These are phyloP conservation scores for Scolecobasidium constrictum DNA, from an alignment of 2,329 filamentous ascomycete genomes.

Conservation along the genomic window DNA sequence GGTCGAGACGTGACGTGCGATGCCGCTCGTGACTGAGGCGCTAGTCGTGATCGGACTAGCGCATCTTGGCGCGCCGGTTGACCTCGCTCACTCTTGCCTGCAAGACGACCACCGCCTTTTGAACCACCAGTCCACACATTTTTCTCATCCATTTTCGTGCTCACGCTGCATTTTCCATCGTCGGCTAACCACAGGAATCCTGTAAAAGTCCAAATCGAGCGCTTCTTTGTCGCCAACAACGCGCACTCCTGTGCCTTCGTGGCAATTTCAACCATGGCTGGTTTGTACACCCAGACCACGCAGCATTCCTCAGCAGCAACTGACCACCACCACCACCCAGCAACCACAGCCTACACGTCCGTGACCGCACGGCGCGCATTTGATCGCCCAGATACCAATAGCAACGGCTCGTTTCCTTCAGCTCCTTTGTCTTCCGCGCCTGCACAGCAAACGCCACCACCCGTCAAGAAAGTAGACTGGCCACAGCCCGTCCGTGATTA, in stretches of 20 bases:
- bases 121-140: too few species aligned
- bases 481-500: slow-evolving; percentile 65
- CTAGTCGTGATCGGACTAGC: too few species aligned
- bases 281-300: slow-evolving; percentile 3
- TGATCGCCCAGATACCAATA: slow-evolving; percentile 15
- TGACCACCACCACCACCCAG: not conserved
- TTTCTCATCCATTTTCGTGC: not conserved
- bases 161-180: not conserved
- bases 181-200: not conserved
- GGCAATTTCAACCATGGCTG: slow-evolving; percentile 4
- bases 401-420: slow-evolving; percentile 3
- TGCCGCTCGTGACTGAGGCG: too few species aligned
- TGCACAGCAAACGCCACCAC: slow-evolving; percentile 23
- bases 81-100: too few species aligned
- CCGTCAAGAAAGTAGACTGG: slow-evolving; percentile 15
- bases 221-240: slow-evolving; percentile 2
- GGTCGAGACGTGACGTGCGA: too few species aligned
- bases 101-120: too few species aligned
- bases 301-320: not conserved
- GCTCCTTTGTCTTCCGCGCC: not conserved
- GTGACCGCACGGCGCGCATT: slow-evolving; percentile 34
- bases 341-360: slow-evolving; percentile 30
- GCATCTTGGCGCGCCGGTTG: too few species aligned
- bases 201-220: not conserved
- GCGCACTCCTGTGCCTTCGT: not conserved